phyloP scores from a whole-genome alignment of 208 protist species.

The Blechomonas ayalai region DNA sequence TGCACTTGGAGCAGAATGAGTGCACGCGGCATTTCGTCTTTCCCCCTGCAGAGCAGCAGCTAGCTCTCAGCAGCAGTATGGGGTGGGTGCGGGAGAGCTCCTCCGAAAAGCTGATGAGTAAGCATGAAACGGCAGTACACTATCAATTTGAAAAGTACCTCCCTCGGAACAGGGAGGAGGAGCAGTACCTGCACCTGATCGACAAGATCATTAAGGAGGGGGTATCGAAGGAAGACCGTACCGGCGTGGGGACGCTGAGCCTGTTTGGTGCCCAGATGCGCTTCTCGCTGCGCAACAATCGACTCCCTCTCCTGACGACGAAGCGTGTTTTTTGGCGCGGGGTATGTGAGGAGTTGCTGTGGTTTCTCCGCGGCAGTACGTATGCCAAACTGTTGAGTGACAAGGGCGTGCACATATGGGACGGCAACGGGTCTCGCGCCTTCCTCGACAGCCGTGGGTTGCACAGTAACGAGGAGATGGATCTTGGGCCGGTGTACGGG shows the following conservation, averaged over 20 bases:
- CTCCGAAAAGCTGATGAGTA: conserved; percentile 19
- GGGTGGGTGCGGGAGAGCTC: conserved; percentile 40
- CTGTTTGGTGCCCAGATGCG: conserved; percentile 97
- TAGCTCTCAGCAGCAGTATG: no score
- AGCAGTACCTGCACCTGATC: conserved; percentile 91
- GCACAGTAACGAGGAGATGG: conserved; percentile 89
- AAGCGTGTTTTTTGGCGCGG: conserved; percentile 98
- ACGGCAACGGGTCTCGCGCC: conserved; percentile 95
- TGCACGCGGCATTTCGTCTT: conserved; percentile 70
- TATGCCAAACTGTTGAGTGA: conserved; percentile 89
- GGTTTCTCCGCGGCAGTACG: conserved; percentile 96
- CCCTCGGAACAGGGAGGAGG: conserved; percentile 83
- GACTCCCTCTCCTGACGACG: conserved; percentile 96
- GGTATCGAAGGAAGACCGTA: conserved; percentile 91
- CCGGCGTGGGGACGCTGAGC: conserved; percentile 92
- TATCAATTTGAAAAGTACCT: conserved; percentile 76
- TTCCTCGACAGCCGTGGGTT: conserved; percentile 95
- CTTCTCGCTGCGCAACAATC: conserved; percentile 91
- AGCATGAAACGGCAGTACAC: conserved; percentile 8
- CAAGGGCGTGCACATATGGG: conserved; percentile 96
- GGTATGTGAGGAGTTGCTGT: conserved; percentile 97
- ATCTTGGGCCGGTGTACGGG: conserved; percentile 98
- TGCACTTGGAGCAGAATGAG: conserved; percentile 19
- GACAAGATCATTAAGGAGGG: conserved; percentile 67
- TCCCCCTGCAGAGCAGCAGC: conserved; percentile 7